Evolutionary conservation across 78 protist species (phyloP), one percentile per base, ranked within the genome.

Genomic region (Chrysochromulina parva): DNA sequence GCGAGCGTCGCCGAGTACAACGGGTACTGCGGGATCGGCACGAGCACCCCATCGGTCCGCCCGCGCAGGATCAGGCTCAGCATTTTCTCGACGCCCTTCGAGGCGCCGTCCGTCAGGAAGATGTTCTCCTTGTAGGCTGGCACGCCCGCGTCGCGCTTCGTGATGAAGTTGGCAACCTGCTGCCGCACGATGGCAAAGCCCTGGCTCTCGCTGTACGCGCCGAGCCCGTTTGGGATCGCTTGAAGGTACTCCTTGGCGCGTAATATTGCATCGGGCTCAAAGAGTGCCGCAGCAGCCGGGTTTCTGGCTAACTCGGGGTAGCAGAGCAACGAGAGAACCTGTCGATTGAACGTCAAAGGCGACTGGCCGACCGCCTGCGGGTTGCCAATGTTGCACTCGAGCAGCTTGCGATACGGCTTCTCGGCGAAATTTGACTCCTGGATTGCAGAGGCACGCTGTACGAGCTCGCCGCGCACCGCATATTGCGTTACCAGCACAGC

Each of bases 21-120:
- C 88, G 99, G 99, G 91, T 99, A 99, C 95, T 99, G 99, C 62
- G 99, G 99, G 26, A 98, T 97, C 14, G 99, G 99, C 9, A 78
- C 52, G 20, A 92, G 54, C n/a, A 92, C 54, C 14, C 92, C 94
- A 85, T 92, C 92, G 4, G 3, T 1, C 53, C 1, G 59, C 53
- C 9, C 0, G 60, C 66, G 54, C 86, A 62, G 55, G 80, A 38
- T 2, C 50, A 87, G 14, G 59, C 91, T 28, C 28, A 96, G 50
- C 14, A 94, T 52, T 4, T 62, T 48, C 82, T 94, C 58, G 2
- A 98, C 96, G 54, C 96, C 99, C 50, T 80, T 94, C 5, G 94
- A 71, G 6, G 99, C 99, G 52, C 99, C 99, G 78, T 97, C 97
- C 17, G 99, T 97, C 50, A 99, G 93, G 94, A 97, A 99, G 54